Conservation (phyloP, 2,329 filamentous ascomycete genomes). For the Botrytis paeoniae region DNA sequence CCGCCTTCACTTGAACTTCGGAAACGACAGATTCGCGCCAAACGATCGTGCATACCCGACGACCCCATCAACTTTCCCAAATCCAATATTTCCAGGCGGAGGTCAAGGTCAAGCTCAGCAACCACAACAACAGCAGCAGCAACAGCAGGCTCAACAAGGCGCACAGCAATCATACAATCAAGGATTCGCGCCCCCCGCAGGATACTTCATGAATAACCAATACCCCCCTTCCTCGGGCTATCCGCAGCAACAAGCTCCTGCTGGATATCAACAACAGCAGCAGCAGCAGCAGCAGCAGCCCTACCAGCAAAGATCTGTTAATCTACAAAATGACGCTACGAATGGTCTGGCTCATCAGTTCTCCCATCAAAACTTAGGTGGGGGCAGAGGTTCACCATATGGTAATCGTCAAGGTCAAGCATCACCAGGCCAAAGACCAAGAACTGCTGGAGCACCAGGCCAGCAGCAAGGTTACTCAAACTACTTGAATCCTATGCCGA, state of each 20-base stretch:
- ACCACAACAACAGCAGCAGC: slow-evolving; percentile 39
- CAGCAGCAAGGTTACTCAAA: slow-evolving; percentile 59
- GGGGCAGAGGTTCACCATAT: slow-evolving; percentile 68
- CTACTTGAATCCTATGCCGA: slow-evolving; percentile 68
- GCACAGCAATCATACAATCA: slow-evolving; percentile 44
- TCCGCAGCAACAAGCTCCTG: slow-evolving; percentile 51
- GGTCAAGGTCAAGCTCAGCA: slow-evolving; percentile 37
- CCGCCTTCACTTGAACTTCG: slow-evolving; percentile 35
- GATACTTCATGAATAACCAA: slow-evolving; percentile 60
- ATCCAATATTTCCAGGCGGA: slow-evolving; percentile 60
- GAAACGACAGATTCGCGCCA: slow-evolving; percentile 58
- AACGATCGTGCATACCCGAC: slow-evolving; percentile 73
- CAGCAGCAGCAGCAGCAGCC: slow-evolving; percentile 51
- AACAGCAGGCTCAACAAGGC: slow-evolving; percentile 39
- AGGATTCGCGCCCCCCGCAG: slow-evolving; percentile 45
- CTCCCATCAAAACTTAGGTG: slow-evolving; percentile 89
- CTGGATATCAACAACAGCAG: slow-evolving; percentile 47
- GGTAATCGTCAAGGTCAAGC: slow-evolving; percentile 56
- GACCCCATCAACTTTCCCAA: slow-evolving; percentile 93
- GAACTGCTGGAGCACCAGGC: slow-evolving; percentile 71
- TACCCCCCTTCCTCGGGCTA: slow-evolving; percentile 41
- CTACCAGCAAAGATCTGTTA: slow-evolving; percentile 47
- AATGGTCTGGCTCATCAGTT: slow-evolving; percentile 94
- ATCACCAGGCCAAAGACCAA: slow-evolving; percentile 72
- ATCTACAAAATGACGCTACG: slow-evolving; percentile 75